A percentile compares a stretch with the other conserved stretches of the same genome.
Conservation (phyloP, 192 early-diverging fungal species). For the Coemansia sp. region DNA sequence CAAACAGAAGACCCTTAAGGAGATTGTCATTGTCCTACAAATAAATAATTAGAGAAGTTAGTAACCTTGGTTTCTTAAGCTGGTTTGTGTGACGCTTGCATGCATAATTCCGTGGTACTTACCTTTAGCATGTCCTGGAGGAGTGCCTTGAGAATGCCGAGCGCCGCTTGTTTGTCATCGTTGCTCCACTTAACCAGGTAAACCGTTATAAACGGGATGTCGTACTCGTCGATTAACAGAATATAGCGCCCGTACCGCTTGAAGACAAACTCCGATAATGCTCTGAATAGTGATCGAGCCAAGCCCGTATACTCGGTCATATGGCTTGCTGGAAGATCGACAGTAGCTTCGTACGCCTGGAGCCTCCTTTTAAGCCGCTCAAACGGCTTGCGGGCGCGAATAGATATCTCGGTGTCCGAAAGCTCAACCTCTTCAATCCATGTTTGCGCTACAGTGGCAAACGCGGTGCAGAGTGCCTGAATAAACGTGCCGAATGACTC, state of each 20-base stretch:
- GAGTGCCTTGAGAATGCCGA: slow-evolving; percentile 8
- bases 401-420: neutral
- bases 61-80: neutral
- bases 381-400: neutral
- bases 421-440: neutral
- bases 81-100: neutral
- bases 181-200: slow-evolving; percentile 7
- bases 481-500: slow-evolving; percentile 5
- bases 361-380: neutral
- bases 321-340: neutral
- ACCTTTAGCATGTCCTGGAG: slow-evolving; percentile 38
- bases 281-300: neutral
- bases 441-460: neutral
- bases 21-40: slow-evolving; percentile 17
- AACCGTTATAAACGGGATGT: slow-evolving; percentile 40
- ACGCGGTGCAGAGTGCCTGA: slow-evolving; percentile 1
- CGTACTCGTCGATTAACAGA: slow-evolving; percentile 37
- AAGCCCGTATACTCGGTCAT: neutral
- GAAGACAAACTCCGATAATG: slow-evolving; percentile 6
- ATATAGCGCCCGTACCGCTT: slow-evolving; percentile 23
- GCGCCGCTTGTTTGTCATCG: slow-evolving; percentile 7
- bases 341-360: neutral
- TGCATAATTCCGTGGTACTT: neutral
- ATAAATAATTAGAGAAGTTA: neutral
- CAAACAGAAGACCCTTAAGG: slow-evolving; percentile 22